These are phyloP conservation scores for Amphibolis antarctica DNA, from an alignment of 106 monocot genomes.

Conservation along the genomic window DNA sequence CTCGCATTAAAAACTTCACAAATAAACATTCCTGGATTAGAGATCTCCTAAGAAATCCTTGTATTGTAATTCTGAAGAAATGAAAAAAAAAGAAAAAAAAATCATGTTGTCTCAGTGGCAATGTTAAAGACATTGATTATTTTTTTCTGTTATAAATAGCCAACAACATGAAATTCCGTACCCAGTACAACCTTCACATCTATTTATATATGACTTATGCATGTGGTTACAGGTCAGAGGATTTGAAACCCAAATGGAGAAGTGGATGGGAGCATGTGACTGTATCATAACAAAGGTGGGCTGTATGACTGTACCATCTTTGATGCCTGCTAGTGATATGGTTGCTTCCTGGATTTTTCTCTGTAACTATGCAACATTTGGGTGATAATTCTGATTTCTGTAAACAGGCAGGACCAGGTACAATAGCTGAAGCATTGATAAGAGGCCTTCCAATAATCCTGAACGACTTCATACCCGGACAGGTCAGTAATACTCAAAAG, in stretches of 20 bases:
- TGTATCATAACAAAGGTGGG: conserved; percentile 57
- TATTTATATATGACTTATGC: background rate
- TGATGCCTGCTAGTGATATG: too few relatives aligned
- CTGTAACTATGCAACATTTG: background rate
- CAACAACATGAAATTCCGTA: too few relatives aligned
- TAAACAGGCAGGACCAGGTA: conserved; percentile 43
- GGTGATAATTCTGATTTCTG: background rate
- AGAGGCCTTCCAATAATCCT: conserved; percentile 55
- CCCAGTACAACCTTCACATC: background rate
- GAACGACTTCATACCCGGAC: conserved; percentile 58
- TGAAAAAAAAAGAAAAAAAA: too few relatives aligned
- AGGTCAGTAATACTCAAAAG: conserved; percentile 12
- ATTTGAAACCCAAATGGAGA: conserved; percentile 56
- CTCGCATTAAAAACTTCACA: too few relatives aligned
- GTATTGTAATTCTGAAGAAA: too few relatives aligned
- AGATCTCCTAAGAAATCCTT: too few relatives aligned
- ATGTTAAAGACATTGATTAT: too few relatives aligned
- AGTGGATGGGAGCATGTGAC: conserved; percentile 63
- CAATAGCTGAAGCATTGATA: conserved; percentile 50
- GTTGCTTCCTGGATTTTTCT: background rate
- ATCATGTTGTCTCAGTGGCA: too few relatives aligned
- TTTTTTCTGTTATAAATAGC: too few relatives aligned
- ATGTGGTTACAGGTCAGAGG: conserved; percentile 30
- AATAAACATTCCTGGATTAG: too few relatives aligned
- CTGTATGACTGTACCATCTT: background rate